Base-by-base conservation (phyloP, 129 eudicot species). In the Scalesia atractyloides region DNA sequence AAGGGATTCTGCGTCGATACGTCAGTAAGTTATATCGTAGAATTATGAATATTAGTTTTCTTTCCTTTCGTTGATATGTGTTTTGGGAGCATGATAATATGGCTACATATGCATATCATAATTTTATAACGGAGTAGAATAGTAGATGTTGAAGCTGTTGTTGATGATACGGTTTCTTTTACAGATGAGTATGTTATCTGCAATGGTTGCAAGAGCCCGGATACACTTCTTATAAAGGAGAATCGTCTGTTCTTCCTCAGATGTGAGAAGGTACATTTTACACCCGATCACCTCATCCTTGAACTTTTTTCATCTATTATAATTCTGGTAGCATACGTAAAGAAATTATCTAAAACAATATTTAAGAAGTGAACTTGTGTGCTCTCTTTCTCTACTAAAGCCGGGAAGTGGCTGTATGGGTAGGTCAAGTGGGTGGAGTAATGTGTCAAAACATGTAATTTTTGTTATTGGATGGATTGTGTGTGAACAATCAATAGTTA, bases 1-100 rank as follows among this genome's bases (percentile, higher is more conserved):
- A 91, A 78, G 95, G 91, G 34, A 87, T 91, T 68, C 67, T 91
- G 76, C 66, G 91, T 52, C 84, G 91, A 62, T 91, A 91, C 76
- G 72, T 85, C 82, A 90, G 93, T 90, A 83, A 87, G 96, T 84
- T 61, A 64, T 73, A 10, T 43, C 46, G 37, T 54, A 9, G 16
- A 34, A 64, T 48, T 39, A 49, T 44, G 26, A 17, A 24, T 11
- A 5, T 16, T 10, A 43, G 22, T 37, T 30, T 73, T 1, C 1
- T 7, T 44, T 3, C 4, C 9, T 17, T 48, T 48, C 6, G 2
- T 46, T 10, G 14, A 26, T 73, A 16, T 19, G 24, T 26, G 9
- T 59, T 43, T 34, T 5, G 19, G 41, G 24, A 73, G 69, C 52
- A 50, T 63, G 64, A 33, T 17, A 22, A 48, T 26, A 49, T 73